These are phyloP conservation scores for Paraphoma chrysanthemicola DNA, from an alignment of 2,329 filamentous ascomycete species.

Conservation along the genomic window DNA sequence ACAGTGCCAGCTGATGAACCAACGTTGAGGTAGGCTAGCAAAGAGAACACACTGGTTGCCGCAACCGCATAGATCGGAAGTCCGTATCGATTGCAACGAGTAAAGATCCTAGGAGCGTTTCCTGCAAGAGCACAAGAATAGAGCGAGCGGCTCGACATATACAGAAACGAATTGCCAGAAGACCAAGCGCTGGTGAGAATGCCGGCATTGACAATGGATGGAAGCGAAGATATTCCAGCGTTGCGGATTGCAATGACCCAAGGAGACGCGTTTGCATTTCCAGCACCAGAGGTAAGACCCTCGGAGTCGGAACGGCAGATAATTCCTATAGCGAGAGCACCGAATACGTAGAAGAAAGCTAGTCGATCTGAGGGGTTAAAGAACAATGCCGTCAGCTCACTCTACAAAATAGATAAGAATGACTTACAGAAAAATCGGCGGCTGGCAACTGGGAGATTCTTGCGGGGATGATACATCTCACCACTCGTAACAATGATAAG, in stretches of 20 bases:
- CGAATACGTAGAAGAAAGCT: conserved; percentile 51
- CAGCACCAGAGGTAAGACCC: conserved; percentile 31
- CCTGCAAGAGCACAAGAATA: conserved; percentile 17
- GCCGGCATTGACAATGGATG: conserved; percentile 16
- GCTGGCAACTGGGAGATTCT: conserved; percentile 68
- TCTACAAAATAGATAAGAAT: background rate
- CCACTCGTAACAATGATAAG: conserved; percentile 67
- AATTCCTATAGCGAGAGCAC: conserved; percentile 62
- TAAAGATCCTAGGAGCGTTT: conserved; percentile 15
- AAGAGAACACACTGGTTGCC: conserved; percentile 53
- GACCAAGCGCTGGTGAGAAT: conserved; percentile 19
- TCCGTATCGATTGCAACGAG: conserved; percentile 13
- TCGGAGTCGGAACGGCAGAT: conserved; percentile 57
- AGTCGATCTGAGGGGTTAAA: conserved; percentile 42
- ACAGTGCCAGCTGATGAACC: conserved; percentile 14
- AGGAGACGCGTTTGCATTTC: conserved; percentile 51
- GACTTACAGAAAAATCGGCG: conserved; percentile 46
- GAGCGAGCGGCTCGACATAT: conserved; percentile 15
- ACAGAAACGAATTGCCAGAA: conserved; percentile 19
- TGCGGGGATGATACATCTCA: conserved; percentile 68
- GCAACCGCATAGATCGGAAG: conserved; percentile 57
- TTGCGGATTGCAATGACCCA: conserved; percentile 59
- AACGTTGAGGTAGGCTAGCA: conserved; percentile 12
- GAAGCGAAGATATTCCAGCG: conserved; percentile 48
- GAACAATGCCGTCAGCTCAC: background rate